Base-by-base conservation (phyloP, 495 filamentous ascomycete species). In the Penicillium cinerascens region DNA sequence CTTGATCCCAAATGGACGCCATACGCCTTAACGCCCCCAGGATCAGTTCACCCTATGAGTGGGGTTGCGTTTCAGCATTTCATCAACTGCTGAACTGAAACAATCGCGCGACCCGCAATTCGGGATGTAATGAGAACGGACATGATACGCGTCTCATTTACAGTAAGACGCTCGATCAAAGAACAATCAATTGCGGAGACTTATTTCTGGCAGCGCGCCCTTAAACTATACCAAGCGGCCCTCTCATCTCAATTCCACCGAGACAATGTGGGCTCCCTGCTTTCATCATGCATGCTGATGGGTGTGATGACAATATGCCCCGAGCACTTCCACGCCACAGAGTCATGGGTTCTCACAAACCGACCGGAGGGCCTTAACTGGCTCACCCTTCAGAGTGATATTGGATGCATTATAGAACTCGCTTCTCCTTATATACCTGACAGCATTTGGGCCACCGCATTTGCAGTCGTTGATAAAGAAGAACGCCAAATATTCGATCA, bases 271-370 rank as follows among this genome's bases (percentile, higher is more conserved):
- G 69, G 73, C 43, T 52, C 68, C 0, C 56, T 79, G 6, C 61
- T 71, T 39, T 75, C 66, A 3, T 73, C 67, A 9, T 75, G 72
- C 22, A 69, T 75, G 44, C 57, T 72, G 42, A 65, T 78, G 54
- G 69, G 68, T 1, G 49, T 70, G 0, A 59, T 71, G 16, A 58
- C 65, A n/a, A 61, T 79, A 18, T 68, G 65, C 17, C 63, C 69
- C 3, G 66, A 71, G 29, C 59, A 59, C 13, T 67, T 64, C 49
- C 49, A 63, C 11, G 61, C 69, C 15, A 59, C 66, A 42, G 66
- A 77, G 44, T 70, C 75, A 2, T 79, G 76, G 75, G 72, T 77
- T 7, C 60, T 77, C 25, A 52, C 62, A 0, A 61, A 68, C 4
- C 63, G 62, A 38, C 56, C 58, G 1, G 64, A 59, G 17, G 61